Evolutionary conservation across 805 yeast species (phyloP), one percentile per base, ranked within the genome.

Genomic region (Wickerhamiella hasegawae): DNA sequence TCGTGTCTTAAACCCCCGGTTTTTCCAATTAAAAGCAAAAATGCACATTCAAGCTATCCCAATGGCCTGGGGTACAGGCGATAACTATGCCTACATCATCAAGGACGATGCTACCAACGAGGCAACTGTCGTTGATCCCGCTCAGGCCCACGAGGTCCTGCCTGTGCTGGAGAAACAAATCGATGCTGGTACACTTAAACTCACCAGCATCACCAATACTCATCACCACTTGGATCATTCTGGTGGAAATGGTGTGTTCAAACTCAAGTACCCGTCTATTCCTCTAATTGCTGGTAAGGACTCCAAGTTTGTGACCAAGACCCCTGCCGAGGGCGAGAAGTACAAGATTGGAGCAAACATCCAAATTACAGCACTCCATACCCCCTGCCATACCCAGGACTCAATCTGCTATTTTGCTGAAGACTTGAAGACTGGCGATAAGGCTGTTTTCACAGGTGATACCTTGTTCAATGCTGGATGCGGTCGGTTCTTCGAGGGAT

Each of bases 301-400:
- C 47, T 76, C 83, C 1, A 83, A 85, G 1, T 55, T 63, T 18
- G 92, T 87, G 15, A 65, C 77, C 1, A 61, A 66, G 38, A 73
- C 84, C 3, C 94, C 94, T 2, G 56, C 63, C 0, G 74, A 83
- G 52, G 59, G 65, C 11, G 80, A 73, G 41, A 58, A 62, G 15
- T 62, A 79, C 40, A 63, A 66, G 40, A 58, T 84, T 39, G 94
- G 95, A 3, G 60, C 64, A 28, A 54, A 66, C 41, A 51, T 87
- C 34, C 64, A 70, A 14, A 69, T 85, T 34, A 73, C 76, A 2
- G 92, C 95, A 1, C 62, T 87, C 27, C 87, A 87, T 57, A 90
- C 99, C 0, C 98, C 99, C 3, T 90, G 99, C 53, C 99, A 90
- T 55, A 90, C 99, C 0, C 90, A 79, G 57, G 99, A 90, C 57